Percentiles rank a stretch among this genome's conserved stretches.
Evolutionary conservation across 352 stramenopile species (phyloP).

Genomic region (Pythium angustatum): DNA sequence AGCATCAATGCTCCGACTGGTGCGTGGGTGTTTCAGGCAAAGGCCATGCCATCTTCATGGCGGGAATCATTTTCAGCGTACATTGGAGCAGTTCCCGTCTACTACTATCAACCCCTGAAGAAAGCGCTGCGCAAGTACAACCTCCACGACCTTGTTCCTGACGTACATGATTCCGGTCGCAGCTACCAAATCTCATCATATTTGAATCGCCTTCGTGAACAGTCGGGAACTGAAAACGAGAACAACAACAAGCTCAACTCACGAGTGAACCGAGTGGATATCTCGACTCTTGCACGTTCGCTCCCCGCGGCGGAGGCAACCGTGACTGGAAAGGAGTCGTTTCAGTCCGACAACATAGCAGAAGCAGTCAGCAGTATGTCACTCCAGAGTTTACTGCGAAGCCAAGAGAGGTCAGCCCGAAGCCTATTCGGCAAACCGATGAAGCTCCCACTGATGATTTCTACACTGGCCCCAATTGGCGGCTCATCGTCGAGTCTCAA

Average conservation of each 20-base stretch:
- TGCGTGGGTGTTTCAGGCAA: constrained; percentile 86
- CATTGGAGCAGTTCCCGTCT: constrained; percentile 67
- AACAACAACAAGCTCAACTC: constrained; percentile 80
- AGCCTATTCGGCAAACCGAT: constrained; percentile 58
- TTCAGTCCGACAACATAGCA: constrained; percentile 32
- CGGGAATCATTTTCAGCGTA: constrained; percentile 83
- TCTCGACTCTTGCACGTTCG: neutral
- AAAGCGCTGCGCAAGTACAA: constrained; percentile 88
- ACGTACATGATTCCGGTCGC: constrained; percentile 76
- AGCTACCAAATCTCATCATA: constrained; percentile 85
- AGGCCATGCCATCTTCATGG: constrained; percentile 87
- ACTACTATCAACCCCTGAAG: constrained; percentile 83
- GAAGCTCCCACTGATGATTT: constrained; percentile 30
- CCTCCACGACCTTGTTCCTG: constrained; percentile 84
- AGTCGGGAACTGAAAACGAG: constrained; percentile 73
- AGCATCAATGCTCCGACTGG: constrained; percentile 64
- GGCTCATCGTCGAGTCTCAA: constrained; percentile 20
- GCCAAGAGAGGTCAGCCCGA: constrained; percentile 51
- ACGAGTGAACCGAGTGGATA: constrained; percentile 31
- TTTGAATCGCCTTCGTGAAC: constrained; percentile 71
- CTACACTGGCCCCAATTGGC: neutral
- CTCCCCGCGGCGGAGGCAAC: constrained; percentile 15
- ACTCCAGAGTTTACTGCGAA: constrained; percentile 51
- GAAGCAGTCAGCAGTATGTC: constrained; percentile 71
- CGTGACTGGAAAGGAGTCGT: constrained; percentile 28